phyloP scores from a whole-genome alignment of 768 basidiomycete species.

The Lactifluus piperatus region DNA sequence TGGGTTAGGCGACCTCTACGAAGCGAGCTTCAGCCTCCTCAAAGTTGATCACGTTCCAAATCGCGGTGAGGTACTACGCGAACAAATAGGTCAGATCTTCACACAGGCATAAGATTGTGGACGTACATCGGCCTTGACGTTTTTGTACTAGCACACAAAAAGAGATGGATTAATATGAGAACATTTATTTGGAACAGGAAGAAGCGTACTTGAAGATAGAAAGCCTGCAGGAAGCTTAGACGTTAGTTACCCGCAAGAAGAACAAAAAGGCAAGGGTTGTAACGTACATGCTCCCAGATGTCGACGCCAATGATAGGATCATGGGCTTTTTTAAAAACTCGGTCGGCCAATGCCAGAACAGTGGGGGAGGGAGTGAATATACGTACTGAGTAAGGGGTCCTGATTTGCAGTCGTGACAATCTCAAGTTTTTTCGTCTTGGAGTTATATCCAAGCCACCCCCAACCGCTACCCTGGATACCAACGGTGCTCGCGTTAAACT shows the following conservation, averaged over 20 bases:
- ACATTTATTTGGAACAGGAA: not conserved
- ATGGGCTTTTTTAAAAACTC: slow-evolving; percentile 52
- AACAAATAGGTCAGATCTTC: not conserved
- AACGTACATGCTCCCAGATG: slow-evolving; percentile 80
- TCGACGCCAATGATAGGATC: slow-evolving; percentile 92
- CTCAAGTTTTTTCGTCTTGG: slow-evolving; percentile 64
- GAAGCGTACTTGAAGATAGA: slow-evolving; percentile 11
- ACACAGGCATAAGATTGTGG: not conserved
- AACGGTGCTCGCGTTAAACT: slow-evolving; percentile 80
- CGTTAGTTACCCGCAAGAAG: slow-evolving; percentile 54
- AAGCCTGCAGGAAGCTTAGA: slow-evolving; percentile 10
- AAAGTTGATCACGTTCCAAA: slow-evolving; percentile 97
- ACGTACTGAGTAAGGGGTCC: slow-evolving; percentile 73
- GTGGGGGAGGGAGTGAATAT: not conserved
- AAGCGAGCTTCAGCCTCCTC: slow-evolving; percentile 72
- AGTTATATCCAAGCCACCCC: slow-evolving; percentile 91
- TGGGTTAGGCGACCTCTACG: slow-evolving; percentile 29
- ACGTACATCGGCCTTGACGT: slow-evolving; percentile 89
- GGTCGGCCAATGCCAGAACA: not conserved
- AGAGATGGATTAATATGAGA: not conserved
- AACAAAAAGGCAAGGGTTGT: not conserved
- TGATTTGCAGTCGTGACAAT: slow-evolving; percentile 93
- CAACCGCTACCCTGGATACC: slow-evolving; percentile 96
- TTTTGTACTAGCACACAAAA: slow-evolving; percentile 55
- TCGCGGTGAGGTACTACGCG: slow-evolving; percentile 79